phyloP scores from a whole-genome alignment of 208 protist species.

The Leishmania martiniquensis region DNA sequence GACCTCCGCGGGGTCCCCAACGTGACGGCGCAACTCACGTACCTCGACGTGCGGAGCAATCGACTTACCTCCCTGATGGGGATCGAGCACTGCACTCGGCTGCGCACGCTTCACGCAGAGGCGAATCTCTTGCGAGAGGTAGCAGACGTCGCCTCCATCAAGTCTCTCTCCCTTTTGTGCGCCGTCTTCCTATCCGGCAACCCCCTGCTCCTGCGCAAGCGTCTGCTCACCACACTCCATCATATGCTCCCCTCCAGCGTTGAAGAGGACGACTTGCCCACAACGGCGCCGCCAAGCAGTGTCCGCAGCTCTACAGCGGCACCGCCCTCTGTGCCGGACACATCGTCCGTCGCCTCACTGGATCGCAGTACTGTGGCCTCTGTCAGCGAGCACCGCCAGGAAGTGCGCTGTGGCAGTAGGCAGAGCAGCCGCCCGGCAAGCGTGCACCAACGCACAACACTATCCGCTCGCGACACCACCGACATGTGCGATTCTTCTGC shows the following conservation, averaged over 20 bases:
- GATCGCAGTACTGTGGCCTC: constrained; percentile 18
- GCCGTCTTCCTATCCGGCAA: constrained; percentile 58
- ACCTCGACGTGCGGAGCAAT: constrained; percentile 69
- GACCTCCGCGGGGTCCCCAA: constrained; percentile 58
- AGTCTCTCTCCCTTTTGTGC: constrained; percentile 34
- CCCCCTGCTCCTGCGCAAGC: constrained; percentile 55
- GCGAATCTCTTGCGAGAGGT: constrained; percentile 67
- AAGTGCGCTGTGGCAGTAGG: not conserved
- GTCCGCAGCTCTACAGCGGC: constrained; percentile 35
- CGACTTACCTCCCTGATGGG: constrained; percentile 45
- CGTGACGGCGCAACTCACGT: constrained; percentile 39
- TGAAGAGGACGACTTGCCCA: constrained; percentile 47
- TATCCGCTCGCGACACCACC: not conserved
- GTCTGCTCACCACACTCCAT: constrained; percentile 35
- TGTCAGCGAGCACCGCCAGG: constrained; percentile 3
- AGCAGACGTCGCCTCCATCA: constrained; percentile 42
- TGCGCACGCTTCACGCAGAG: constrained; percentile 55
- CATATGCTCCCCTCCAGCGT: constrained; percentile 45
- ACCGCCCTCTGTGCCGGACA: constrained; percentile 22
- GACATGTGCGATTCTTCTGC: not conserved
- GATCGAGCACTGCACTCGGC: constrained; percentile 54
- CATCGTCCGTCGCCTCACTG: constrained; percentile 25
- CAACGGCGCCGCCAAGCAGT: constrained; percentile 25
- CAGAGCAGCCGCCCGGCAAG: constrained; percentile 14
- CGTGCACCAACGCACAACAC: not conserved